Evolutionary conservation across 345 rosid genomes (phyloP).

Genomic region (Lagerstroemia speciosa): DNA sequence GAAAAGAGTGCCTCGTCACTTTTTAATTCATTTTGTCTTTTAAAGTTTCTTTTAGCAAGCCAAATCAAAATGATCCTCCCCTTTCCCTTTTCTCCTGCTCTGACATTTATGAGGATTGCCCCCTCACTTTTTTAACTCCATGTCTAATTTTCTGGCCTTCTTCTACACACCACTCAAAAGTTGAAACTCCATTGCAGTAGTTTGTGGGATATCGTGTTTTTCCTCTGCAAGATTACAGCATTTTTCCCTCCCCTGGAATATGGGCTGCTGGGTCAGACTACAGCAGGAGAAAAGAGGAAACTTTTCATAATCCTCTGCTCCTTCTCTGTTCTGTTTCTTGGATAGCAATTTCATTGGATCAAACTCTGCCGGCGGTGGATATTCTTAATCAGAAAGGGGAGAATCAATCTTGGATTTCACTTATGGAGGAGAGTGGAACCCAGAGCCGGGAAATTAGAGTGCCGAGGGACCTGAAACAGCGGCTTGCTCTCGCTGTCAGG

Average conservation of each 20-base stretch:
- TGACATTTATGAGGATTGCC: background rate
- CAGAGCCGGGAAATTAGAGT: slow-evolving; percentile 1
- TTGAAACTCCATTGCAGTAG: background rate
- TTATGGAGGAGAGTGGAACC: background rate
- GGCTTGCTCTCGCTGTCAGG: slow-evolving; percentile 45
- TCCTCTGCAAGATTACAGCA: background rate
- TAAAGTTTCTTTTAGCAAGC: background rate
- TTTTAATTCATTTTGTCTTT: background rate
- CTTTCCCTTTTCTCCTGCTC: background rate
- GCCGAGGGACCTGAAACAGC: slow-evolving; percentile 18
- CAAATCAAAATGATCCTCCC: background rate
- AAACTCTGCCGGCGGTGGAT: no score
- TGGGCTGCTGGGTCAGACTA: background rate
- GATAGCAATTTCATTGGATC: background rate
- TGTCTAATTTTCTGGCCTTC: background rate
- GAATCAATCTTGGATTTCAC: no score
- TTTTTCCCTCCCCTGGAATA: background rate
- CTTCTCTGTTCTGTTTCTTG: background rate
- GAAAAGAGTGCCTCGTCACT: background rate
- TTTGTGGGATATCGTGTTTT: background rate
- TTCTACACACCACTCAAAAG: background rate
- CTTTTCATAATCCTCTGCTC: background rate
- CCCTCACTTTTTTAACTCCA: background rate
- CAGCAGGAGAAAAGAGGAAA: background rate
- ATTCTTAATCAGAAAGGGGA: no score